Conservation (phyloP, 2,329 filamentous ascomycete genomes). For the Phaeosphaeria sp. region DNA sequence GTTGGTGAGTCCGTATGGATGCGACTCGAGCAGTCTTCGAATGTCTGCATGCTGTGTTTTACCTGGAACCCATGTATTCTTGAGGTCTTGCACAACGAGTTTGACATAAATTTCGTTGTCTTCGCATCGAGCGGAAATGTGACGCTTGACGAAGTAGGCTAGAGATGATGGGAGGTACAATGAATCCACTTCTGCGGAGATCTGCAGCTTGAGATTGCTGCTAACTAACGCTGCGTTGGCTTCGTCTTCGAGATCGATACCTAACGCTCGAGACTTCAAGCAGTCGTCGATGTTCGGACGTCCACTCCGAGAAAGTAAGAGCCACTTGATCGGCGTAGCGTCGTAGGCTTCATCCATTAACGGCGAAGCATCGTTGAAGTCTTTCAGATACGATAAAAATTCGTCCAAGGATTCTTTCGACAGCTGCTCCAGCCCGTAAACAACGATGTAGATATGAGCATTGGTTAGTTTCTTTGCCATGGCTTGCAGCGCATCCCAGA, state of each 20-base stretch:
- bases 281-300: conserved; percentile 26
- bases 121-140: conserved; percentile 27
- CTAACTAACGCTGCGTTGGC: conserved; percentile 22
- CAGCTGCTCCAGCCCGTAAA: conserved; percentile 28
- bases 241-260: conserved; percentile 26
- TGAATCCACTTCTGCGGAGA: conserved; percentile 22
- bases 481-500: conserved; percentile 26
- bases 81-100: conserved; percentile 29
- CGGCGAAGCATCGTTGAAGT: background rate
- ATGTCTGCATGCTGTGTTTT: conserved; percentile 20
- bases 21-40: conserved; percentile 26
- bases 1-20: conserved; percentile 30
- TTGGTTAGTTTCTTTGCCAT: conserved; percentile 18
- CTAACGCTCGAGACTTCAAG: conserved; percentile 16
- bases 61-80: conserved; percentile 21
- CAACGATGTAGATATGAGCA: conserved; percentile 21
- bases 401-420: conserved; percentile 23
- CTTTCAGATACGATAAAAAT: conserved; percentile 19
- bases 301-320: conserved; percentile 24
- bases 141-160: conserved; percentile 30
- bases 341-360: conserved; percentile 5
- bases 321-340: conserved; percentile 20
- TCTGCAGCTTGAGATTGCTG: conserved; percentile 22
- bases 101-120: conserved; percentile 31
- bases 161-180: conserved; percentile 20